Conservation (phyloP, 2,329 filamentous ascomycete genomes). For the Zymoseptoria brevis region DNA sequence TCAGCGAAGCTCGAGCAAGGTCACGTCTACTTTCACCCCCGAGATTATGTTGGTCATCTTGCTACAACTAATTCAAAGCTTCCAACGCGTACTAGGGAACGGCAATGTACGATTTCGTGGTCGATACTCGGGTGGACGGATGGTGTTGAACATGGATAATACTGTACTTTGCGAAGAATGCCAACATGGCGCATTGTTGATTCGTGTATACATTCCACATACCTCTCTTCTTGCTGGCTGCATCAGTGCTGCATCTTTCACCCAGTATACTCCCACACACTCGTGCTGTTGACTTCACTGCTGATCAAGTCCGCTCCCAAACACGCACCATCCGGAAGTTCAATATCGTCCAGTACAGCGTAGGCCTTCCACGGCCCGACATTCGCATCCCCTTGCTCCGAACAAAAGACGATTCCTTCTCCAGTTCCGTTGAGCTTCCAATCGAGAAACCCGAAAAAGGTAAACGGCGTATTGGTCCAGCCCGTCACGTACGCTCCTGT, state of each 20-base stretch:
- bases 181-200: too few species aligned
- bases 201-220: too few species aligned
- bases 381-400: background rate
- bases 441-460: constrained; percentile 14
- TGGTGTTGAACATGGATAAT: too few species aligned
- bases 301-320: constrained; percentile 6
- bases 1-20: too few species aligned
- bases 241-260: background rate
- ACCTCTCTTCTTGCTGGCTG: too few species aligned
- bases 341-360: constrained; percentile 2
- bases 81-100: too few species aligned
- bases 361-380: constrained; percentile 10
- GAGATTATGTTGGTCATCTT: too few species aligned
- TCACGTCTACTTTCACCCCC: too few species aligned
- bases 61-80: too few species aligned
- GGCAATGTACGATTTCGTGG: too few species aligned
- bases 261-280: constrained; percentile 7
- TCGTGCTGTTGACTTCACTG: constrained; percentile 3
- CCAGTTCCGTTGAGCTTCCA: constrained; percentile 6
- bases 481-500: constrained; percentile 19
- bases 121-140: too few species aligned
- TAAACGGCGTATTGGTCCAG: constrained; percentile 14
- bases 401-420: constrained; percentile 6
- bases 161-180: too few species aligned
- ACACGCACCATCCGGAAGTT: background rate